phyloP scores from a whole-genome alignment of 139 green algal species.

The Closterium sp. region DNA sequence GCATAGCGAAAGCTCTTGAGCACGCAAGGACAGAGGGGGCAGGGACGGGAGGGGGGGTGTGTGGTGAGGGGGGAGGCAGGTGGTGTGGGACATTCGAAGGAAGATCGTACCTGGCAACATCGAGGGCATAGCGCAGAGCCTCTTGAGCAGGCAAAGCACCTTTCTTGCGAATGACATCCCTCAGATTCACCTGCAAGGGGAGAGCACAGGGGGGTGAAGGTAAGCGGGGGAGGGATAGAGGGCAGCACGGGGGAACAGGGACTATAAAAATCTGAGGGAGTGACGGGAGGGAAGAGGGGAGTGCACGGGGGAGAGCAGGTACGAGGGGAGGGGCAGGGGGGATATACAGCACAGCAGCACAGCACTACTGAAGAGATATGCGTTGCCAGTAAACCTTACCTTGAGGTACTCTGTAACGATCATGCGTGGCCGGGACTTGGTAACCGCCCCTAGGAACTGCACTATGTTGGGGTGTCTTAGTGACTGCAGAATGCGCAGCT shows the following conservation, averaged over 20 bases:
- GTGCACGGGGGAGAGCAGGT: neutral
- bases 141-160: slow-evolving; percentile 10
- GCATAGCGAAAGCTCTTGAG: no score
- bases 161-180: slow-evolving; percentile 24
- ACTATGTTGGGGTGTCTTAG: slow-evolving; percentile 60
- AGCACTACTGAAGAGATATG: neutral
- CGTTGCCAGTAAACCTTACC: neutral
- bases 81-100: no score
- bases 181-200: slow-evolving; percentile 36
- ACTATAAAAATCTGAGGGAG: neutral
- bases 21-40: no score
- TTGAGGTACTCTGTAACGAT: slow-evolving; percentile 50
- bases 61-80: no score
- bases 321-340: no score
- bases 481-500: slow-evolving; percentile 55
- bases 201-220: neutral
- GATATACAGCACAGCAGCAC: neutral
- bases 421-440: slow-evolving; percentile 39
- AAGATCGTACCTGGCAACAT: slow-evolving; percentile 36
- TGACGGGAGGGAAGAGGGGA: no score
- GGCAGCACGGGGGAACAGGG: neutral
- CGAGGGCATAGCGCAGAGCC: slow-evolving; percentile 44
- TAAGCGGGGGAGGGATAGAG: neutral
- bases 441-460: slow-evolving; percentile 60
- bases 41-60: no score